phyloP scores from a whole-genome alignment of 768 basidiomycete species.

The Agaricus subrufescens region DNA sequence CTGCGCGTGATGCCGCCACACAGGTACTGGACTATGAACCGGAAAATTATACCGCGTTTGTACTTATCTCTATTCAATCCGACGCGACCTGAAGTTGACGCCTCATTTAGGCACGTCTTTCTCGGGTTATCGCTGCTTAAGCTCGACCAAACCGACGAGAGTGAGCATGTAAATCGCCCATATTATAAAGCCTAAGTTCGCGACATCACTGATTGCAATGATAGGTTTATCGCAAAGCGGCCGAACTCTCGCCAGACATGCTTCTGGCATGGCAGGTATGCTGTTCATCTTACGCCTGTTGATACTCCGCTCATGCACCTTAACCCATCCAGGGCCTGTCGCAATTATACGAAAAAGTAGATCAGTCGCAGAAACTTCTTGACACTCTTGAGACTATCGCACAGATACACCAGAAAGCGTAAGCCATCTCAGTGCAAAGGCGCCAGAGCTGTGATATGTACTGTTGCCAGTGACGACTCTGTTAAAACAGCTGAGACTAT shows the following conservation, averaged over 20 bases:
- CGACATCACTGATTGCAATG: constrained; percentile 12
- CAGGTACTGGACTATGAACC: constrained; percentile 72
- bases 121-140: constrained; percentile 78
- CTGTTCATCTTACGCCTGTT: constrained; percentile 15
- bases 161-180: constrained; percentile 72
- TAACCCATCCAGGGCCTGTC: constrained; percentile 54
- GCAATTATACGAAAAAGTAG: constrained; percentile 63
- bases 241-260: constrained; percentile 60
- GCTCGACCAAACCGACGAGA: constrained; percentile 60
- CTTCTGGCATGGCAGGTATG: constrained; percentile 82
- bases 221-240: constrained; percentile 79
- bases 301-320: background rate
- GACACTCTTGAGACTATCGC: constrained; percentile 54
- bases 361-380: constrained; percentile 54
- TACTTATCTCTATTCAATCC: constrained; percentile 13
- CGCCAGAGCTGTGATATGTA: background rate
- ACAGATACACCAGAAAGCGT: constrained; percentile 57
- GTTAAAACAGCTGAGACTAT: constrained; percentile 76
- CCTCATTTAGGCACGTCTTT: constrained; percentile 67
- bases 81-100: background rate
- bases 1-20: constrained; percentile 61
- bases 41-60: constrained; percentile 85
- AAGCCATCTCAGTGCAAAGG: constrained; percentile 16
- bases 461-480: constrained; percentile 55
- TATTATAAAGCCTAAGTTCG: background rate